Evolutionary conservation across 2,329 filamentous ascomycete genomes (phyloP).

Genomic region (Fusarium tuaranense): DNA sequence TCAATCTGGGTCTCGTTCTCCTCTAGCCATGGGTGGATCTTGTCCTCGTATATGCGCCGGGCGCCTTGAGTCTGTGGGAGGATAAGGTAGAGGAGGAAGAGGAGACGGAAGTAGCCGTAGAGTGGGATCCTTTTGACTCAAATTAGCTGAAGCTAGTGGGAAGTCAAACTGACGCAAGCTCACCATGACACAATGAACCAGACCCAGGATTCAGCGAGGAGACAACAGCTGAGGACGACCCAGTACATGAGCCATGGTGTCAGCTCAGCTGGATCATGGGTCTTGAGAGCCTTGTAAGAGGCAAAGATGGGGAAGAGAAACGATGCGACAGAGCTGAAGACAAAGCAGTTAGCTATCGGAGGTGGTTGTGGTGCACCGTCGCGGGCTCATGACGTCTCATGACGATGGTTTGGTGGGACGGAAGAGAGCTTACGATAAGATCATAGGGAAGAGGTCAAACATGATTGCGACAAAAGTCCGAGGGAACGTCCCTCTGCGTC

Average conservation of each 20-base stretch:
- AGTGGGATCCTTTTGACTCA: conserved; percentile 79
- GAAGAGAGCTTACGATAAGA: conserved; percentile 75
- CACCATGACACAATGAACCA: conserved; percentile 86
- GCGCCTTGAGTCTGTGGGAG: conserved; percentile 98
- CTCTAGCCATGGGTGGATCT: conserved; percentile 88
- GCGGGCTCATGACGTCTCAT: conserved; percentile 35
- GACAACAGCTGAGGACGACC: conserved; percentile 86
- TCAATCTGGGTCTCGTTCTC: conserved; percentile 92
- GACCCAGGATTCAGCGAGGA: conserved; percentile 88
- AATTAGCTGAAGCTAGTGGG: not conserved
- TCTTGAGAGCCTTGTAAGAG: conserved; percentile 97
- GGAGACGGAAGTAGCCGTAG: conserved; percentile 90
- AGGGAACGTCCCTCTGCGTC: conserved; percentile 11
- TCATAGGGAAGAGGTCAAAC: conserved; percentile 83
- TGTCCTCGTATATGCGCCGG: conserved; percentile 83
- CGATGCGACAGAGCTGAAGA: conserved; percentile 80
- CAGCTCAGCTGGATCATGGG: conserved; percentile 86
- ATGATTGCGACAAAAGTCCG: conserved; percentile 58
- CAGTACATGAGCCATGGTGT: conserved; percentile 99
- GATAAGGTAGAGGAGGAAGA: conserved; percentile 92
- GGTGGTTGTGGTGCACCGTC: not conserved
- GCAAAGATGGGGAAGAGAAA: conserved; percentile 96
- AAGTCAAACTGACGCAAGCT: not conserved
- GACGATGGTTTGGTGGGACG: conserved; percentile 24
- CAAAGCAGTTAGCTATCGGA: conserved; percentile 20